These are phyloP conservation scores for Linnemannia schmuckeri DNA, from an alignment of 192 early-diverging fungal genomes.

Conservation along the genomic window DNA sequence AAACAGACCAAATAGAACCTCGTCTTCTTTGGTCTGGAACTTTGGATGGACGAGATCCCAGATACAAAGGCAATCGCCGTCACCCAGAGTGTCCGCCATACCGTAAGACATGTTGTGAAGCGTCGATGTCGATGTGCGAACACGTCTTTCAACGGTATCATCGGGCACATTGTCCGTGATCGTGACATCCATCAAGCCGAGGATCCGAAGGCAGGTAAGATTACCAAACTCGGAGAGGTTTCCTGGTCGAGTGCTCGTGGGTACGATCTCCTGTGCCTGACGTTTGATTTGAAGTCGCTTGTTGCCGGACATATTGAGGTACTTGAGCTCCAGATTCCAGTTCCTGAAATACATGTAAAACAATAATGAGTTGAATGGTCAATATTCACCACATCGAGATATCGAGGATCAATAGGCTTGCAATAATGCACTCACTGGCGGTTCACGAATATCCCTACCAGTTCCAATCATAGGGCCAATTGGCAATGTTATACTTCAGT, in stretches of 20 bases:
- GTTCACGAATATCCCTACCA: conserved; percentile 65
- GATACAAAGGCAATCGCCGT: conserved; percentile 75
- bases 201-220: conserved; percentile 80
- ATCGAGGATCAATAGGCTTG: too few relatives aligned
- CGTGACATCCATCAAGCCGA: conserved; percentile 93
- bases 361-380: not conserved
- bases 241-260: conserved; percentile 50
- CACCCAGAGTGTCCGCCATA: conserved; percentile 86
- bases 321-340: conserved; percentile 92
- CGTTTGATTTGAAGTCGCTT: conserved; percentile 89
- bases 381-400: too few relatives aligned
- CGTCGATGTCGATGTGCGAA: conserved; percentile 85
- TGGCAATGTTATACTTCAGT: conserved; percentile 93
- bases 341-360: conserved; percentile 61
- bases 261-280: conserved; percentile 59
- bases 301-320: conserved; percentile 94
- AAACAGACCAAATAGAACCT: conserved; percentile 92
- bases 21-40: conserved; percentile 86
- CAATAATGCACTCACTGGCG: not conserved
- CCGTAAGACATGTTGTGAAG: conserved; percentile 90
- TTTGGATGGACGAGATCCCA: conserved; percentile 92
- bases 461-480: conserved; percentile 98
- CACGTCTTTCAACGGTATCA: conserved; percentile 82
- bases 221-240: conserved; percentile 84
- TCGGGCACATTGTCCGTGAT: conserved; percentile 79